Evolutionary conservation across 2,329 filamentous ascomycete species (phyloP), one percentile per base, ranked within the genome.

Genomic region (Fusarium multiceps): DNA sequence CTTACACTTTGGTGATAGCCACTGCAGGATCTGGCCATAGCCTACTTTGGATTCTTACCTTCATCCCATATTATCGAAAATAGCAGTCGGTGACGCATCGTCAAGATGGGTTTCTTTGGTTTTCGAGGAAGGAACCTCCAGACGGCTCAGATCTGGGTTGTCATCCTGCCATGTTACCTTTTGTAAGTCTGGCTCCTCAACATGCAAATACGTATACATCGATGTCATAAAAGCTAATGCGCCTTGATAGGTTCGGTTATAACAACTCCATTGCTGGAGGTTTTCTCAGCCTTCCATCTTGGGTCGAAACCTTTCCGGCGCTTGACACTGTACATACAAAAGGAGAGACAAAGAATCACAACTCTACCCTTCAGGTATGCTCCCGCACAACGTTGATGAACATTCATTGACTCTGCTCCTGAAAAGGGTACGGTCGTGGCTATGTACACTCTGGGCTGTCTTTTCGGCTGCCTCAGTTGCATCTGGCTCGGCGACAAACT

Each of bases 251-350:
- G 4, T 57, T 56, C 6, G 57, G 51, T 0, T 59, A 47, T 8
- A 59, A 59, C 11, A 59, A 57, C 50, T 57, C 57, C 2, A 57
- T 59, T 4, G 57, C 57, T 6, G 57, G 51, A 27, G 57, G 57
- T 1, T 47, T 59, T 6, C 51, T 59, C 3, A 59, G 57, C 8
- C 57, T 59, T 21, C 51, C 32, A 3, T 57, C 32, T 0, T 57
- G 57, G 57, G 42, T 59, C 16, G 42, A 57, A n/a, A 59, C 51
- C 18, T 59, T 56, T 27, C 57, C 57, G 4, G 32, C 50, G 3
- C 50, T 59, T 2, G 57, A 56, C 8, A 59, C 51, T 21, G 42
- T 59, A 1, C 41, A 57, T 27, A 57, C 51, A 9, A 41, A 41
- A 47, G 57, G 57, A 32, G 51, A 14, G 0, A n/a, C 13, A 7